Percentiles rank a stretch among this genome's conserved stretches.
Conservation (phyloP, 371 early-diverging fungal species). For the Polyrhizophydium stewartii region DNA sequence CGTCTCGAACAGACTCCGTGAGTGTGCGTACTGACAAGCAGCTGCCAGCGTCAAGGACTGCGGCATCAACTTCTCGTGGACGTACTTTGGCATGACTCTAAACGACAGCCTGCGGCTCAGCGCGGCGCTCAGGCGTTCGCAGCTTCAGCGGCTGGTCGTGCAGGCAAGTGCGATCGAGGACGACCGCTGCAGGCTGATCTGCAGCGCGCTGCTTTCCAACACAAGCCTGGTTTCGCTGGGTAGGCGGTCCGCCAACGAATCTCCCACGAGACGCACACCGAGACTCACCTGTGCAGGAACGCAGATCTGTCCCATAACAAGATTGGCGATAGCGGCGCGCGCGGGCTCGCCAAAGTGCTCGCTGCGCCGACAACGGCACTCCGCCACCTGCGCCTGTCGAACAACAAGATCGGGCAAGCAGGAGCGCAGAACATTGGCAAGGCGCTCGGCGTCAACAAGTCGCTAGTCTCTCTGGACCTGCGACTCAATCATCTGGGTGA, state of each 20-base stretch:
- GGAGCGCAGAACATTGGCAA: conserved; percentile 29
- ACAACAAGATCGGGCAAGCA: conserved; percentile 30
- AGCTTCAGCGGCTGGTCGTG: conserved; percentile 21
- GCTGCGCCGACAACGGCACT: conserved; percentile 14
- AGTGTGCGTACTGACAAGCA: no score
- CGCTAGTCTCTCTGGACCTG: conserved; percentile 24
- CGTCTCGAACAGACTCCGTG: no score
- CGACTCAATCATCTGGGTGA: conserved; percentile 36
- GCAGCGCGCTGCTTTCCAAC: conserved; percentile 27
- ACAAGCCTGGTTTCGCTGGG: conserved; percentile 23
- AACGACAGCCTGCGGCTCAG: conserved; percentile 28
- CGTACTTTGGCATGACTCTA: conserved; percentile 40
- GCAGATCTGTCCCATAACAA: conserved; percentile 44
- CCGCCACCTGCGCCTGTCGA: conserved; percentile 24
- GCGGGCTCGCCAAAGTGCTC: conserved; percentile 38
- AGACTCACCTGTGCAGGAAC: no score
- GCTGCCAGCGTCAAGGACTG: conserved; percentile 38
- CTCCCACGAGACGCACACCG: no score
- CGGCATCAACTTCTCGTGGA: conserved; percentile 42
- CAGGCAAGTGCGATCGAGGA: conserved; percentile 30
- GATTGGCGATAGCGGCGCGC: conserved; percentile 35
- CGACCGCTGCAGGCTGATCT: conserved; percentile 28
- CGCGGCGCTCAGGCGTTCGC: conserved; percentile 4
- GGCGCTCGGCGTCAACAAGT: conserved; percentile 22
- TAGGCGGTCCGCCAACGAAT: no score